phyloP scores from a whole-genome alignment of 176 grass and related monocot species.

The Canna indica region DNA sequence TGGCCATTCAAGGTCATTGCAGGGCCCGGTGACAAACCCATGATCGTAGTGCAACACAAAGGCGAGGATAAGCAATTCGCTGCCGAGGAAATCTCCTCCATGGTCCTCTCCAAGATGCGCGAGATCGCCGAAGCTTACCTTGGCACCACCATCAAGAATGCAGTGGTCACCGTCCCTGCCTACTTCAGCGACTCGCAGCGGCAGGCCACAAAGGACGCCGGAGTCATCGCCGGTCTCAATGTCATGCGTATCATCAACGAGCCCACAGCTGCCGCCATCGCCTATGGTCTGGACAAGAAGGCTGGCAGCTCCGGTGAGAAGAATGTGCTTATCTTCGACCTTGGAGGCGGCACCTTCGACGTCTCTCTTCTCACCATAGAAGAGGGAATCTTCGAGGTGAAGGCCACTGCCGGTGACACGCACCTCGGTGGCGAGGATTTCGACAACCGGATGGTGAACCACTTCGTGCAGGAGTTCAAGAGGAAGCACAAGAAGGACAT shows the following conservation, averaged over 20 bases:
- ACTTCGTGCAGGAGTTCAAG: slow-evolving; percentile 9
- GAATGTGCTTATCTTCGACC: slow-evolving; percentile 39
- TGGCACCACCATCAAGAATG: slow-evolving; percentile 75
- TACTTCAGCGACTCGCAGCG: slow-evolving; percentile 92
- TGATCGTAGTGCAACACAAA: slow-evolving; percentile 85
- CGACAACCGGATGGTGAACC: slow-evolving; percentile 8
- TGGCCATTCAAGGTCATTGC: slow-evolving; percentile 86
- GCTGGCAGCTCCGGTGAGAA: not conserved
- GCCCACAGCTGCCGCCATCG: slow-evolving; percentile 29
- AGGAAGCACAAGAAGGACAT: slow-evolving; percentile 12
- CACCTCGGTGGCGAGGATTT: slow-evolving; percentile 24
- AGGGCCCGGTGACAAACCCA: slow-evolving; percentile 70
- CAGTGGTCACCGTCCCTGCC: slow-evolving; percentile 66
- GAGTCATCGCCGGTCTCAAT: slow-evolving; percentile 72
- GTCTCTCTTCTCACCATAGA: slow-evolving; percentile 87
- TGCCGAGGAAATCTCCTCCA: slow-evolving; percentile 82
- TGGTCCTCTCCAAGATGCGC: slow-evolving; percentile 86
- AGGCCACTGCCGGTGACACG: slow-evolving; percentile 85
- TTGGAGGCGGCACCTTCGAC: slow-evolving; percentile 74
- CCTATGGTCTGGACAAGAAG: slow-evolving; percentile 9
- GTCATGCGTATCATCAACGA: slow-evolving; percentile 91
- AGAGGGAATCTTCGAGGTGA: slow-evolving; percentile 92
- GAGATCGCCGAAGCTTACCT: slow-evolving; percentile 87
- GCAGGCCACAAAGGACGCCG: slow-evolving; percentile 79
- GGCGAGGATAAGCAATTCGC: slow-evolving; percentile 81